These are phyloP conservation scores for Nicotiana paniculata DNA, from an alignment of 257 asterid genomes.

Conservation along the genomic window DNA sequence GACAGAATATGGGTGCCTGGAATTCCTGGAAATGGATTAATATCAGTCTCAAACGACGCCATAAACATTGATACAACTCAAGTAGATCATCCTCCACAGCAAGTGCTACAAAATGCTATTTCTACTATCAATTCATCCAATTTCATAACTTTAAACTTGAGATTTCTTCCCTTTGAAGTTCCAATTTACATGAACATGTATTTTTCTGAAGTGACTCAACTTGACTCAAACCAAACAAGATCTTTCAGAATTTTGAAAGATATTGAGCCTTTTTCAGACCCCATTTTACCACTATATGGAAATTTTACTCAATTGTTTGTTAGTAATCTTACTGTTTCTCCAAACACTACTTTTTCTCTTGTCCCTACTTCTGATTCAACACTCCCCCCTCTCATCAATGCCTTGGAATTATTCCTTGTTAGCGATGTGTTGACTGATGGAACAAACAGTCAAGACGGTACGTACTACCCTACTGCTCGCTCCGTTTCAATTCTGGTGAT, in stretches of 20 bases:
- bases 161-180: conserved; percentile 18
- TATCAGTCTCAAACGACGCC: conserved; percentile 16
- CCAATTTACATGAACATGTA: conserved; percentile 35
- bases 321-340: conserved; percentile 16
- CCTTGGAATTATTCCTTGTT: conserved; percentile 40
- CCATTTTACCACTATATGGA: conserved; percentile 34
- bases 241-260: conserved; percentile 25
- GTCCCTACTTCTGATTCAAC: conserved; percentile 35
- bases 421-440: conserved; percentile 26
- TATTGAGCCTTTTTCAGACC: conserved; percentile 5
- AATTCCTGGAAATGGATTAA: conserved; percentile 9
- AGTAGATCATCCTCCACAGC: conserved; percentile 42
- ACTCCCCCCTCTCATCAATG: conserved; percentile 63
- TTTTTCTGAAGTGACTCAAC: conserved; percentile 45
- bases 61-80: neutral
- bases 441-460: conserved; percentile 41
- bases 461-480: neutral
- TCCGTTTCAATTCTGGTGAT: no score
- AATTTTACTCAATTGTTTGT: neutral
- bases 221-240: conserved; percentile 25
- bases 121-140: conserved; percentile 15
- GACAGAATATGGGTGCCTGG: conserved; percentile 56
- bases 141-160: conserved; percentile 14
- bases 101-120: conserved; percentile 34
- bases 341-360: conserved; percentile 26